These are phyloP conservation scores for Arthrobotrys entomopaga DNA, from an alignment of 2,329 filamentous ascomycete species.

Conservation along the genomic window DNA sequence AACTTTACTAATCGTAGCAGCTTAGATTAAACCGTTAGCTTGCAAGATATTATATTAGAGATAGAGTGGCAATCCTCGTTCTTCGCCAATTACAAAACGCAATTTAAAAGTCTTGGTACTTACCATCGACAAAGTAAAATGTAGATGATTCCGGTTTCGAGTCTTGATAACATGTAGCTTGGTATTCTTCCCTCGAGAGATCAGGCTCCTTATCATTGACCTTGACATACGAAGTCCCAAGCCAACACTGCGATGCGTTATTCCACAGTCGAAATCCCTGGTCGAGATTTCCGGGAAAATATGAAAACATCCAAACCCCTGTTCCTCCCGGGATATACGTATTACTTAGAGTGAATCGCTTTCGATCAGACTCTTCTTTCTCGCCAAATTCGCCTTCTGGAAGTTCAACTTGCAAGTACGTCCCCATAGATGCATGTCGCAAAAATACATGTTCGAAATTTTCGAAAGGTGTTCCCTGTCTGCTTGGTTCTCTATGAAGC, in stretches of 20 bases:
- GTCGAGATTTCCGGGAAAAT: neutral
- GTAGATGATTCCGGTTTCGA: neutral
- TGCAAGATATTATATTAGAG: neutral
- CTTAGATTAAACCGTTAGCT: neutral
- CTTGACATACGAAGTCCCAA: neutral
- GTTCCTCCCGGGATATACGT: neutral
- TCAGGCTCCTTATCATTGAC: too few species aligned
- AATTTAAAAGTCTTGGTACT: too few species aligned
- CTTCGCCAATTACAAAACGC: too few species aligned
- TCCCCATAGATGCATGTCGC: neutral
- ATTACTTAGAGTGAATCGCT: neutral
- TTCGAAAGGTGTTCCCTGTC: neutral
- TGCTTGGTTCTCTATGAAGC: neutral
- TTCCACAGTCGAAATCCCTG: neutral
- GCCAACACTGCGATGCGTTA: neutral
- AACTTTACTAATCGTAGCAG: neutral
- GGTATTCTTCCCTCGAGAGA: neutral
- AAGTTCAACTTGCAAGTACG: neutral
- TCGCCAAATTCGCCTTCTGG: neutral
- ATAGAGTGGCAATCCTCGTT: too few species aligned
- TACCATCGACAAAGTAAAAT: constrained; percentile 5
- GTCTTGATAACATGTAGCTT: neutral
- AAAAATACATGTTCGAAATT: neutral
- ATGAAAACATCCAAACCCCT: constrained; percentile 1
- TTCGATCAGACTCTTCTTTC: neutral